Evolutionary conservation across 805 yeast genomes (phyloP).

Genomic region (Saccharomyces paradoxus): DNA sequence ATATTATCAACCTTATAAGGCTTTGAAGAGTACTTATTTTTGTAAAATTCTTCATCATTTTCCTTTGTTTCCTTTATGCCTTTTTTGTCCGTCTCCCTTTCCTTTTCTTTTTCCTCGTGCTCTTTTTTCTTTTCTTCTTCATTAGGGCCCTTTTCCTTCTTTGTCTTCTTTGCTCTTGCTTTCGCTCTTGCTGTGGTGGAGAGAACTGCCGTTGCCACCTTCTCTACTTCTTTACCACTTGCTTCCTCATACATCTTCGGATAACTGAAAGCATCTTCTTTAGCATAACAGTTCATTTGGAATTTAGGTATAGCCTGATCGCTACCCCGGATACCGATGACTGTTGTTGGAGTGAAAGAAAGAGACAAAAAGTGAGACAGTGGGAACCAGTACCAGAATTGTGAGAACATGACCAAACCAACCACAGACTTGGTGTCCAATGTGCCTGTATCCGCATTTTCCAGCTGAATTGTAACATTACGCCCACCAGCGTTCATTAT

Average conservation of each 20-base stretch:
- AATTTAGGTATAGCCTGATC: slow-evolving; percentile 84
- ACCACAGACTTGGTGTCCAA: slow-evolving; percentile 86
- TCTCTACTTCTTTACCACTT: slow-evolving; percentile 76
- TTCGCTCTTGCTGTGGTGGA: slow-evolving; percentile 93
- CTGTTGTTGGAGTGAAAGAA: slow-evolving; percentile 86
- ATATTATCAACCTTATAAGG: slow-evolving; percentile 70
- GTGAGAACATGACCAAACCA: slow-evolving; percentile 82
- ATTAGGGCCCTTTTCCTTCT: slow-evolving; percentile 42
- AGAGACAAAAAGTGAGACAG: slow-evolving; percentile 85
- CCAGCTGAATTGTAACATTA: slow-evolving; percentile 88
- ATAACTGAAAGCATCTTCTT: slow-evolving; percentile 71
- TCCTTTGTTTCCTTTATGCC: slow-evolving; percentile 13
- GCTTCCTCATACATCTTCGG: slow-evolving; percentile 82
- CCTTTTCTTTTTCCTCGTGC: slow-evolving; percentile 21
- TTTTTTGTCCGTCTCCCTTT: slow-evolving; percentile 21
- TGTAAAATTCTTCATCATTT: slow-evolving; percentile 28
- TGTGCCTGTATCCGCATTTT: slow-evolving; percentile 81
- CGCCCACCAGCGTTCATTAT: slow-evolving; percentile 98
- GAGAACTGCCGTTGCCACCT: slow-evolving; percentile 83
- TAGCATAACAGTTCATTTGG: slow-evolving; percentile 71
- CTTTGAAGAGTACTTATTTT: slow-evolving; percentile 48
- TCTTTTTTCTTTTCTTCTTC: slow-evolving; percentile 30
- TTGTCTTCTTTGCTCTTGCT: slow-evolving; percentile 71
- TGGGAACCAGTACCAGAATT: slow-evolving; percentile 99
- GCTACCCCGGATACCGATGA: slow-evolving; percentile 68